Conservation (phyloP, 331 rosid species). For the Acacia concinna region DNA sequence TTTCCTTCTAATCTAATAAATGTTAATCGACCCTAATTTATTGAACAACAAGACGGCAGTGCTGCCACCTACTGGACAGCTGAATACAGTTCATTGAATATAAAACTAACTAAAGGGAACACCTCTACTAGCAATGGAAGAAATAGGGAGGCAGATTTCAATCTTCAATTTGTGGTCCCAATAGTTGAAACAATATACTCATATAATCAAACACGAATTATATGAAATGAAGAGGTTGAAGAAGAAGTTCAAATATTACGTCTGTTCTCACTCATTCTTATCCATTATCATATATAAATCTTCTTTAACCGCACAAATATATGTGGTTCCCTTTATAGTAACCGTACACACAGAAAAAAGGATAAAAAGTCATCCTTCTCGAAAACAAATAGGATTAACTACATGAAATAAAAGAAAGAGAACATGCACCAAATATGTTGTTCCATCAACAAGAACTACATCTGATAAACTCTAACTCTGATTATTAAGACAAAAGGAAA, state of each 20-base stretch:
- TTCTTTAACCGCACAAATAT: not conserved
- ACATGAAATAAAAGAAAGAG: constrained; percentile 11
- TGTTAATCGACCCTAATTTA: not conserved
- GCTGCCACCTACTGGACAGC: not conserved
- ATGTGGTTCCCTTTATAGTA: not conserved
- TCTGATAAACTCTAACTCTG: constrained; percentile 32
- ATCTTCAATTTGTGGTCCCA: not conserved
- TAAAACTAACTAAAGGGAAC: not conserved
- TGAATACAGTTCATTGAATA: constrained; percentile 6
- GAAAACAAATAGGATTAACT: not conserved
- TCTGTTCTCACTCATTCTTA: not conserved
- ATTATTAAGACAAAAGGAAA: no score
- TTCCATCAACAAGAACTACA: constrained; percentile 8
- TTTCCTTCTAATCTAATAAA: not conserved
- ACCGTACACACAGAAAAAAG: not conserved
- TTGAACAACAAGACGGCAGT: not conserved
- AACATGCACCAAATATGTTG: not conserved
- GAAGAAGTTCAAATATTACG: not conserved
- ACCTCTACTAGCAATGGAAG: not conserved
- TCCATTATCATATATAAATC: not conserved
- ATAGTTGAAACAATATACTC: not conserved
- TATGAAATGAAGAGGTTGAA: not conserved
- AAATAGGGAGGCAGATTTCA: not conserved
- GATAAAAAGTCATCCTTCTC: not conserved
- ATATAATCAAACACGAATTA: not conserved